Conservation (phyloP, 2,329 filamentous ascomycete genomes). For the Colletotrichum falcatum region DNA sequence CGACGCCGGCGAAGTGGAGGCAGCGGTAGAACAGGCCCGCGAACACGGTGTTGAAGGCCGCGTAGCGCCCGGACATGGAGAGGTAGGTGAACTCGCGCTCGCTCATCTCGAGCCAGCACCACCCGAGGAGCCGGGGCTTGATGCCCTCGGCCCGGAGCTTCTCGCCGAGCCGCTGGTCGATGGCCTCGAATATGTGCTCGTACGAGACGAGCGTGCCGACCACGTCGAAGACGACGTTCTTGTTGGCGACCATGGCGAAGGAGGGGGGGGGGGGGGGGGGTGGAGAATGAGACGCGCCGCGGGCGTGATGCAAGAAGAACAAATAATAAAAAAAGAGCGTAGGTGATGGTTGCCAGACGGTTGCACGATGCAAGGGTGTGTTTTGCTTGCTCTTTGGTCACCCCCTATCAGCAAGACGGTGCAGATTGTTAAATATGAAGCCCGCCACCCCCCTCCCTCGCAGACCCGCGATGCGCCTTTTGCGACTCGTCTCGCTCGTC, state of each 20-base stretch:
- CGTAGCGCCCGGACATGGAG: conserved; percentile 57
- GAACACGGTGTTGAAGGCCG: conserved; percentile 57
- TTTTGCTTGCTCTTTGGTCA: background rate
- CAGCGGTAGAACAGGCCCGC: conserved; percentile 61
- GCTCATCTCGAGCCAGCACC: conserved; percentile 59
- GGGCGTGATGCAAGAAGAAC: background rate
- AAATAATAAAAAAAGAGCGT: background rate
- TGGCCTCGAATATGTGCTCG: conserved; percentile 55
- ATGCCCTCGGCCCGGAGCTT: conserved; percentile 54
- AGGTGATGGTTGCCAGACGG: background rate
- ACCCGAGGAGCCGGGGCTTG: conserved; percentile 58
- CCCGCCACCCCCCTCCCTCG: background rate
- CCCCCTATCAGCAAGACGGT: background rate
- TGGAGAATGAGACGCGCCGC: background rate
- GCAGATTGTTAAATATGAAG: conserved; percentile 18
- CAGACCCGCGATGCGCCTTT: background rate
- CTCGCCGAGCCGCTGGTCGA: conserved; percentile 56
- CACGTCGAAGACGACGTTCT: conserved; percentile 64
- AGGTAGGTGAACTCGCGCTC: conserved; percentile 65
- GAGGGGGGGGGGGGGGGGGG: background rate
- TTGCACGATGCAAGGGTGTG: background rate
- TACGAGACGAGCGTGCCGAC: conserved; percentile 64
- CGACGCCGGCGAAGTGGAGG: conserved; percentile 57
- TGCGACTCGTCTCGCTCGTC: background rate
- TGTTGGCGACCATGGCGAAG: conserved; percentile 41